Conservation (phyloP, 2,329 filamentous ascomycete genomes). For the Periconia macrospinosa region DNA sequence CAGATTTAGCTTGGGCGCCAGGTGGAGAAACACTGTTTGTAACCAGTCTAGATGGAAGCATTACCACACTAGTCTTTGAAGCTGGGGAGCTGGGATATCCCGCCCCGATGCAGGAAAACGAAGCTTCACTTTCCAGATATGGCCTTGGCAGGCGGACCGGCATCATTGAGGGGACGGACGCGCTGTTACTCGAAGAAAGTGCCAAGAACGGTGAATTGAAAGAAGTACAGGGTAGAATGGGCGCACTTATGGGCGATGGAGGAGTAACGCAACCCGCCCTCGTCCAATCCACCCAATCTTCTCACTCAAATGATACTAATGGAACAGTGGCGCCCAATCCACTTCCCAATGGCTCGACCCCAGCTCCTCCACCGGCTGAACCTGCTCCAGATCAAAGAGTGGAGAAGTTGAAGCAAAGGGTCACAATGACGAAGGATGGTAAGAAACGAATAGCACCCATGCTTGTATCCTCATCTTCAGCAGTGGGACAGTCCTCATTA, state of each 20-base stretch:
- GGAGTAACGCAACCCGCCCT: slow-evolving; percentile 51
- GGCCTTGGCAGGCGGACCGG: slow-evolving; percentile 87
- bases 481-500: slow-evolving; percentile 81
- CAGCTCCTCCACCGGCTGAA: slow-evolving; percentile 22
- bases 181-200: slow-evolving; percentile 81
- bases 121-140: slow-evolving; percentile 89
- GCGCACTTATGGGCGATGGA: slow-evolving; percentile 92
- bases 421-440: slow-evolving; percentile 93
- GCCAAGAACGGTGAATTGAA: slow-evolving; percentile 90
- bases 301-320: slow-evolving; percentile 49
- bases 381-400: slow-evolving; percentile 58
- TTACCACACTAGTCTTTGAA: slow-evolving; percentile 80
- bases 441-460: slow-evolving; percentile 94
- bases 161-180: slow-evolving; percentile 89
- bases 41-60: slow-evolving; percentile 85
- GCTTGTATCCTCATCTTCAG: slow-evolving; percentile 81
- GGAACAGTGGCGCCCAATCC: slow-evolving; percentile 43
- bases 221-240: slow-evolving; percentile 93
- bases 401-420: slow-evolving; percentile 80
- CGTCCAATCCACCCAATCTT: slow-evolving; percentile 45
- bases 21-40: slow-evolving; percentile 86
- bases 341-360: slow-evolving; percentile 42
- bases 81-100: slow-evolving; percentile 88
- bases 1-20: slow-evolving; percentile 90
- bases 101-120: slow-evolving; percentile 82